A percentile compares a stretch with the other conserved stretches of the same genome.
Evolutionary conservation across 1,284 basidiomycete genomes (phyloP).

Genomic region (Bjerkandera adusta): DNA sequence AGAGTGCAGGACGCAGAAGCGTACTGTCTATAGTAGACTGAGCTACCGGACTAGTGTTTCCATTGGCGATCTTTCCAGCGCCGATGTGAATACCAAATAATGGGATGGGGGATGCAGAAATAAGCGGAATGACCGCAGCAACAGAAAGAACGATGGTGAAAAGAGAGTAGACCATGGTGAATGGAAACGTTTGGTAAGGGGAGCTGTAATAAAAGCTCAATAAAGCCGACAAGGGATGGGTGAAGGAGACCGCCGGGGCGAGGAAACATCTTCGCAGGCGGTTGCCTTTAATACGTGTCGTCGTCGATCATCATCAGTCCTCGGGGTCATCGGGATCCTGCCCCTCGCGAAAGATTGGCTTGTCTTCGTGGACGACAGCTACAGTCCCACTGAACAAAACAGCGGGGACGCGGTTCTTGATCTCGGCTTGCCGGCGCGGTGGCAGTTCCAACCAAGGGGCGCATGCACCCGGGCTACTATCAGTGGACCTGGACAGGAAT

Average conservation of each 20-base stretch:
- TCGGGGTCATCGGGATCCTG: too few species aligned
- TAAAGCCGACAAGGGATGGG: not conserved
- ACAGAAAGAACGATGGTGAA: slow-evolving; percentile 2
- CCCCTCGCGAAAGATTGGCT: too few species aligned
- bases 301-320: too few species aligned
- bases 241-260: slow-evolving; percentile 11
- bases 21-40: slow-evolving; percentile 23
- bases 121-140: slow-evolving; percentile 3
- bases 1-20: slow-evolving; percentile 37
- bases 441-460: too few species aligned
- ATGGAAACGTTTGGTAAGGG: not conserved
- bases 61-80: slow-evolving; percentile 15
- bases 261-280: not conserved
- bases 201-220: not conserved
- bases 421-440: too few species aligned
- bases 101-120: slow-evolving; percentile 18
- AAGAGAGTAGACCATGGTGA: slow-evolving; percentile 3
- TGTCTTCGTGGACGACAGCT: too few species aligned
- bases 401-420: too few species aligned
- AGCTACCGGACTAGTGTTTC: slow-evolving; percentile 18
- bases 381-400: too few species aligned
- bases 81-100: slow-evolving; percentile 26
- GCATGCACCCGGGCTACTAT: too few species aligned
- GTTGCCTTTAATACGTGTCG: slow-evolving; percentile 1
- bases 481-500: too few species aligned